These are phyloP conservation scores for Lomentospora prolificans DNA, from an alignment of 2,329 filamentous ascomycete species.

Conservation along the genomic window DNA sequence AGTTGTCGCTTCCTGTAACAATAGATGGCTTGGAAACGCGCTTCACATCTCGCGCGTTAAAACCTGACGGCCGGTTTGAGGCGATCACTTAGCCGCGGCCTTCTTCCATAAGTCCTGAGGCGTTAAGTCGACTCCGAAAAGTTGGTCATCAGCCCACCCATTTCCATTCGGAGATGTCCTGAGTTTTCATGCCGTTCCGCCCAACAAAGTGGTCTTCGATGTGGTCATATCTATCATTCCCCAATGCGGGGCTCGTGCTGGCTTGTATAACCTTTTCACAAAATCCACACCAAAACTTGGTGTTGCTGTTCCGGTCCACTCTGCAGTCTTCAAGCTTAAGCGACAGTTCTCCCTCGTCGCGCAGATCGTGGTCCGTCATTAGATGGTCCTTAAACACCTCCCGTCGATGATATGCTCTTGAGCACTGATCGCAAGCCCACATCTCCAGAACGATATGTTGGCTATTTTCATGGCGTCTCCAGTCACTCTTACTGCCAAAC, in stretches of 20 bases:
- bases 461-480: constrained; percentile 79
- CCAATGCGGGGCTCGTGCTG: constrained; percentile 27
- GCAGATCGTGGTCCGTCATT: constrained; percentile 33
- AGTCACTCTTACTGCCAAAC: constrained; percentile 92
- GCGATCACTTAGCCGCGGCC: no score
- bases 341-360: constrained; percentile 23
- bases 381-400: constrained; percentile 56
- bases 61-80: no score
- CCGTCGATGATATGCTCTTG: constrained; percentile 45
- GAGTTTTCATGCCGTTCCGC: constrained; percentile 26
- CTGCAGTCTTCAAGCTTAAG: constrained; percentile 41
- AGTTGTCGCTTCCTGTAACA: not conserved
- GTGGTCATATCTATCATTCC: constrained; percentile 54
- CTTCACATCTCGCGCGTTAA: no score
- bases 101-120: no score
- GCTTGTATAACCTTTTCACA: constrained; percentile 44
- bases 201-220: constrained; percentile 64
- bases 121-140: no score
- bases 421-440: constrained; percentile 64
- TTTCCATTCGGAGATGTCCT: constrained; percentile 47
- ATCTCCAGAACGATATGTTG: constrained; percentile 64
- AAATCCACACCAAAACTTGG: constrained; percentile 81
- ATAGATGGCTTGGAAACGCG: no score
- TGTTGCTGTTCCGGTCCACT: constrained; percentile 54
- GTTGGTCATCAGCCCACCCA: constrained; percentile 19